Evolutionary conservation across 2,329 filamentous ascomycete species (phyloP).

Genomic region (Sclerotinia glacialis): DNA sequence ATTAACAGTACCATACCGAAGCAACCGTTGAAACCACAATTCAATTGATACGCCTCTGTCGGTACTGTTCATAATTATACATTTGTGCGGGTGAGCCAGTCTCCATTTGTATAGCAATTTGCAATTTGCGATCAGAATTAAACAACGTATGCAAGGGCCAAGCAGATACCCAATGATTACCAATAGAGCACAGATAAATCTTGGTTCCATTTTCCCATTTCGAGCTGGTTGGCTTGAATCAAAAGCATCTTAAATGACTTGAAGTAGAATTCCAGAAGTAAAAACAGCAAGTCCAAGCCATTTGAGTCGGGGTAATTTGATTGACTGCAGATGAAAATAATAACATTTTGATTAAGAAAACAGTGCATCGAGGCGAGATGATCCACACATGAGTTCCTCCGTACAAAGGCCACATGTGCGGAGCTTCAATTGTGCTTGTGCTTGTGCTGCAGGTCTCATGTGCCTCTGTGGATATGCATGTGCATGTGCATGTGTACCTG

Average conservation of each 20-base stretch:
- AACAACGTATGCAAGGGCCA: slow-evolving; percentile 11
- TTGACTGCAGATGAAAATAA: slow-evolving; percentile 15
- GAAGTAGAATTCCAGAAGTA: background rate
- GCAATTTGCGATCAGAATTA: slow-evolving; percentile 9
- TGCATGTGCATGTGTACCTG: background rate
- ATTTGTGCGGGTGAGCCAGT: background rate
- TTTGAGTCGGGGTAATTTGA: slow-evolving; percentile 7
- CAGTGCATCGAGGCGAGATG: background rate
- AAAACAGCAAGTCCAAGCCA: background rate
- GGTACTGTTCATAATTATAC: background rate
- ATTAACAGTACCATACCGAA: background rate
- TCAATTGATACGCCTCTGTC: background rate
- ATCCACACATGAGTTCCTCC: background rate
- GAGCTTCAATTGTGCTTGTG: slow-evolving; percentile 8
- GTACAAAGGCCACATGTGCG: slow-evolving; percentile 2
- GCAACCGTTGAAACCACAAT: background rate
- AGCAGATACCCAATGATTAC: slow-evolving; percentile 2
- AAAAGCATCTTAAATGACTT: background rate
- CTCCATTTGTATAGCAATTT: slow-evolving; percentile 10
- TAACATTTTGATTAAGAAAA: background rate
- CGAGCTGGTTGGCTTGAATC: background rate
- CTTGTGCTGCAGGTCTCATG: background rate
- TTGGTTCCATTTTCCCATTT: background rate
- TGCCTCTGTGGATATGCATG: background rate
- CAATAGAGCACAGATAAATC: slow-evolving; percentile 2